Percentiles rank a stretch among this genome's conserved stretches.
Conservation (phyloP, 305 asterid species). For the Rubia balearica region DNA sequence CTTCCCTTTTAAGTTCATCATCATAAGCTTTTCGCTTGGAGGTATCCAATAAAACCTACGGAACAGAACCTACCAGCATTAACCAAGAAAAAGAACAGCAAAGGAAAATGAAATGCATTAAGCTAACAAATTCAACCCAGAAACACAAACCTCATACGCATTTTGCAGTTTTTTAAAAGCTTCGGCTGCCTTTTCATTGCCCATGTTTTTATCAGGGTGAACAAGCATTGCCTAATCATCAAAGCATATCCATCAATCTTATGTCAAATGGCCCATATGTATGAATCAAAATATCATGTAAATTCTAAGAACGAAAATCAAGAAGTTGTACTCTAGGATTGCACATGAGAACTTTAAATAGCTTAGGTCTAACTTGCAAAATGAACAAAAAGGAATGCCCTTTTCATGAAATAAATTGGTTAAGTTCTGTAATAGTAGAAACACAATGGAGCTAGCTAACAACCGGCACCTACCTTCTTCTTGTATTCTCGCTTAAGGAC, state of each 20-base stretch:
- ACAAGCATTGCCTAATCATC: constrained; percentile 88
- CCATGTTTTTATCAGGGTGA: constrained; percentile 98
- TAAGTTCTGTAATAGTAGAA: background rate
- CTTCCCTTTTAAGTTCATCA: constrained; percentile 86
- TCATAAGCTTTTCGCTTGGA: constrained; percentile 76
- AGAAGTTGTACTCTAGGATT: background rate
- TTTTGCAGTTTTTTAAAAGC: constrained; percentile 97
- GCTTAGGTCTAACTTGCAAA: background rate
- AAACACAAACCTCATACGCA: constrained; percentile 71
- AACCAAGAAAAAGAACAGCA: constrained; percentile 14
- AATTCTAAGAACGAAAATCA: background rate
- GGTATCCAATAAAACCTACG: constrained; percentile 73
- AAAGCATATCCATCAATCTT: constrained; percentile 15
- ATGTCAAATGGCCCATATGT: constrained; percentile 9
- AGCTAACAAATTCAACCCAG: background rate
- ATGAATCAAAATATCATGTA: background rate
- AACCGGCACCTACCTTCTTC: constrained; percentile 57
- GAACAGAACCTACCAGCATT: constrained; percentile 20
- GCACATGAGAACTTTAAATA: background rate
- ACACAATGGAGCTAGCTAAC: background rate
- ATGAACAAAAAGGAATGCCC: background rate
- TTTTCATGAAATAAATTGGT: background rate
- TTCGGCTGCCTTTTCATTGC: constrained; percentile 91
- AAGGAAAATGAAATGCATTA: background rate
- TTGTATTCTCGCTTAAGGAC: constrained; percentile 75